Conservation (phyloP, 176 grass and related monocot genomes). For the Pontederia crassipes region DNA sequence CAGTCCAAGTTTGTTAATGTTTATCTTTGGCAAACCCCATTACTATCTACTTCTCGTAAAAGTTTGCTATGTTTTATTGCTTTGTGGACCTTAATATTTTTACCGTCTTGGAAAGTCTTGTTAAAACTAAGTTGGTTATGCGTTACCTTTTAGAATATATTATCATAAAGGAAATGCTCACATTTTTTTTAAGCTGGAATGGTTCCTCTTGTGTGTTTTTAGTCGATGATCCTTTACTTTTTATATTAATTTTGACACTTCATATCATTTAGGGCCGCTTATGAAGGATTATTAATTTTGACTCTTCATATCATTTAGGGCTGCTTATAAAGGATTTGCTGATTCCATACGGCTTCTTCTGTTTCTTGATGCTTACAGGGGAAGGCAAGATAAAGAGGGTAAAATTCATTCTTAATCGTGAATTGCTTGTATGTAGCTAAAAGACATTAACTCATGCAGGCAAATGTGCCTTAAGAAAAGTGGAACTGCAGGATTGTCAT, state of each 20-base stretch:
- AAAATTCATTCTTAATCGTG: constrained; percentile 14
- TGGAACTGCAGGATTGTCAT: constrained; percentile 7
- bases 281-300: constrained; percentile 46
- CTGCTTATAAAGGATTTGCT: constrained; percentile 93
- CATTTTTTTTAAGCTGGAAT: too few relatives aligned
- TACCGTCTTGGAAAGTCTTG: too few relatives aligned
- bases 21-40: too few relatives aligned
- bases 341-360: constrained; percentile 96
- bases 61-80: too few relatives aligned
- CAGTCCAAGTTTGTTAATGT: too few relatives aligned
- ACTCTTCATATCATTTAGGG: constrained; percentile 44
- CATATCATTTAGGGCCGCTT: constrained; percentile 73
- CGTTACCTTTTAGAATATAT: too few relatives aligned
- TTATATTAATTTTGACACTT: neutral
- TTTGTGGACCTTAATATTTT: too few relatives aligned
- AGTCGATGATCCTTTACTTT: neutral
- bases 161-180: too few relatives aligned
- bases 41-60: too few relatives aligned
- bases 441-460: too few relatives aligned
- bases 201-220: constrained; percentile 1
- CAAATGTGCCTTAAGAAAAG: neutral
- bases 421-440: neutral
- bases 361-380: constrained; percentile 92
- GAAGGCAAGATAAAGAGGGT: constrained; percentile 93
- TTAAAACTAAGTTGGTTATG: too few relatives aligned